phyloP scores from a whole-genome alignment of 345 rosid species.

The Nasturtium officinale region DNA sequence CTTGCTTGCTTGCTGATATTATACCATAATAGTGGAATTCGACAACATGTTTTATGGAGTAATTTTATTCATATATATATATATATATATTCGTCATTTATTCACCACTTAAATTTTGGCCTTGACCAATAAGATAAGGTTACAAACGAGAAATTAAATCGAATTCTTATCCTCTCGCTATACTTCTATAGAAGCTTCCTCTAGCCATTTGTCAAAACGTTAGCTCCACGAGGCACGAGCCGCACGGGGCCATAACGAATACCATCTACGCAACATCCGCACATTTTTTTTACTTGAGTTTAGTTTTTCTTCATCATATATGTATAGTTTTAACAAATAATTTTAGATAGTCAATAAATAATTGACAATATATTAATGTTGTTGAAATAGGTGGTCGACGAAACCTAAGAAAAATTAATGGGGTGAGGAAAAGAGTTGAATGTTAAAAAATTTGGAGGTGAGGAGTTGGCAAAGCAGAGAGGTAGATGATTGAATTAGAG shows the following conservation, averaged over 20 bases:
- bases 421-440: constrained; percentile 31
- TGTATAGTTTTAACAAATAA: too few relatives aligned
- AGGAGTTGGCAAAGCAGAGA: constrained; percentile 21
- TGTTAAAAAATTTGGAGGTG: neutral
- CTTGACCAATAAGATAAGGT: constrained; percentile 19
- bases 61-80: neutral
- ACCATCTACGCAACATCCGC: neutral
- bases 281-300: too few relatives aligned
- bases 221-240: neutral
- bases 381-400: constrained; percentile 27
- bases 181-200: neutral
- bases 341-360: neutral
- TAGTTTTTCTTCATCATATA: too few relatives aligned
- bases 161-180: neutral
- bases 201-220: too few relatives aligned
- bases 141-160: neutral
- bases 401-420: constrained; percentile 18
- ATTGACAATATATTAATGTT: neutral
- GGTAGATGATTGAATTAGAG: constrained; percentile 12
- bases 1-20: constrained; percentile 12
- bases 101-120: constrained; percentile 9
- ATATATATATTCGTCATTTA: neutral
- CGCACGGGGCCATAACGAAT: neutral
- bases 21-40: constrained; percentile 6
- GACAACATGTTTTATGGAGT: constrained; percentile 16